phyloP scores from a whole-genome alignment of 768 basidiomycete species.

The Phlebiopsis gigantea region DNA sequence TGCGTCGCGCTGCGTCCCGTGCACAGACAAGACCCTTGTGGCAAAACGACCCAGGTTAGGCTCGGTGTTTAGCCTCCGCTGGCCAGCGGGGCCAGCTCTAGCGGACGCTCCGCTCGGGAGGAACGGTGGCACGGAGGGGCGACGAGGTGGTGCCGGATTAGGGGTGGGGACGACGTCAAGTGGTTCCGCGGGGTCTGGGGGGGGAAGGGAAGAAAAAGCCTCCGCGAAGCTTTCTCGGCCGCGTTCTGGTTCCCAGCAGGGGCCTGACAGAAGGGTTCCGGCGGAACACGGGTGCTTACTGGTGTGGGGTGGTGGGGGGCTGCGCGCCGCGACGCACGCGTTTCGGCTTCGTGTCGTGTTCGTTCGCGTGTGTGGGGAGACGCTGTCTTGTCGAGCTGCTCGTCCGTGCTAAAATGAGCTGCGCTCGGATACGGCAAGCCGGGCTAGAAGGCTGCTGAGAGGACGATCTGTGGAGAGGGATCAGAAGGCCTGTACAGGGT shows the following conservation, averaged over 20 bases:
- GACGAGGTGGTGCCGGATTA: background rate
- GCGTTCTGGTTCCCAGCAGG: background rate
- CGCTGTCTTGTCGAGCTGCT: background rate
- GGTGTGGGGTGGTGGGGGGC: no score
- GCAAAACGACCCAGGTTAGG: background rate
- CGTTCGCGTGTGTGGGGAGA: no score
- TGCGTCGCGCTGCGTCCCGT: no score
- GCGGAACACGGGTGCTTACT: background rate
- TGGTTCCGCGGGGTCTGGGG: background rate
- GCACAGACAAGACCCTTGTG: background rate
- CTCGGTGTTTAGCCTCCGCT: background rate
- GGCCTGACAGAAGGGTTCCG: background rate
- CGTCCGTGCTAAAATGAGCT: background rate
- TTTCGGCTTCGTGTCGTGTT: no score
- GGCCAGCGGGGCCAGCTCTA: no score
- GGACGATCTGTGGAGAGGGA: background rate
- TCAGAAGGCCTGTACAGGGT: background rate
- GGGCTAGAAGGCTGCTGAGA: background rate
- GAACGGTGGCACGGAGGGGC: background rate
- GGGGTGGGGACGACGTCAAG: conserved; percentile 1
- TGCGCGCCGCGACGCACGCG: no score
- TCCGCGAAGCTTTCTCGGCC: background rate
- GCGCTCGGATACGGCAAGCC: background rate
- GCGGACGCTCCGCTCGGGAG: background rate
- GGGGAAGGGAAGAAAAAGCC: background rate